Base-by-base conservation (phyloP, 2,329 filamentous ascomycete species). In the Furcasterigmium furcatum region DNA sequence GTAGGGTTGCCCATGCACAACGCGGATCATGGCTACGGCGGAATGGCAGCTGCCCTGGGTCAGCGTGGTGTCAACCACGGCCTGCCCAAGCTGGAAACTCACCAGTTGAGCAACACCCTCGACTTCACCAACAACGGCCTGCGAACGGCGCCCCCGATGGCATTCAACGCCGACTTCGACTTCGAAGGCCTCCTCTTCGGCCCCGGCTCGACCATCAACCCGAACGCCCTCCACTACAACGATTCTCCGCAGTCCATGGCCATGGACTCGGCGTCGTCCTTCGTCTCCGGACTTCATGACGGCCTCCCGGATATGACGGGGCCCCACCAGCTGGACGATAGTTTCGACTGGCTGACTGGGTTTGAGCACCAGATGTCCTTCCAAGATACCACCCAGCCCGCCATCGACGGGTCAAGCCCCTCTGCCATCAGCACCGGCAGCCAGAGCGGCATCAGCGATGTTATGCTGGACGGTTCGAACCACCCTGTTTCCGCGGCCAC, bases 351-450 rank as follows among this genome's bases (percentile, higher is more conserved):
- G 91, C 59, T 81, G 52, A 85, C 85, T 48, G 87, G 87, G 19
- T 88, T 95, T 62, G 89, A 94, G 52, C 82, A 85, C 58, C 82
- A 87, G 38, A 81, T 92, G 74, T 80, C 80, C 8, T 84, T 90
- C 62, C 77, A 76, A 56, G 70, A 74, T 45, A 87, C 86, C 58
- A 91, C 96, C 56, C 86, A 84, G 53, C 16, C 34, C 18, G 90
- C 88, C 22, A 80, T 96, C 44, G 92, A 96, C 58, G 91, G 88
- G 48, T 97, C 94, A 10, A 97, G 94, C 13, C 94, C 94, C 14
- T 97, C 94, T 9, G 91, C 91, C 39, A 92, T 97, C 64, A 97
- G 92, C 71, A 95, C 89, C 36, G 89, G 88, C 48, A 97, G 91
- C 67, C 91, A 95, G 60, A 92, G 88, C 63, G 88, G 86, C 42